phyloP scores from a whole-genome alignment of 1,139 yeast species.

The Sugiyamaella japonica region DNA sequence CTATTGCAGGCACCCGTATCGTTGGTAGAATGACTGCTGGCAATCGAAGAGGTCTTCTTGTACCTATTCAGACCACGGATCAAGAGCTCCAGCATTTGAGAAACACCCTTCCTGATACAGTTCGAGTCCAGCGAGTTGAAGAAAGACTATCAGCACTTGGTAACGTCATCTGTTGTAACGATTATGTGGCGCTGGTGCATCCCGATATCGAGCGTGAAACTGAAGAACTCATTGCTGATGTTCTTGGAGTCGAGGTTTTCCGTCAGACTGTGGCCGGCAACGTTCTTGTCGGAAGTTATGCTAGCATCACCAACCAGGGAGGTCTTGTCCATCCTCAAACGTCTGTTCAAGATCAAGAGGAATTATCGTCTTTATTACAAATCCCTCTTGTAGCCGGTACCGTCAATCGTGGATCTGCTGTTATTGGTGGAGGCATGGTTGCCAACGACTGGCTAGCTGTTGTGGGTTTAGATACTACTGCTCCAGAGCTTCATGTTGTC shows the following conservation, averaged over 20 bases:
- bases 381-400: conserved; percentile 99
- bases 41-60: conserved; percentile 94
- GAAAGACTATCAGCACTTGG: conserved; percentile 97
- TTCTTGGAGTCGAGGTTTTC: conserved; percentile 98
- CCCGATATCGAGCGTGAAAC: conserved; percentile 99
- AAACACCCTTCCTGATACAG: conserved; percentile 95
- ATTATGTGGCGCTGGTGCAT: conserved; percentile 97
- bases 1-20: conserved; percentile 97
- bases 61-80: conserved; percentile 98
- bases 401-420: conserved; percentile 95
- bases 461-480: conserved; percentile 95
- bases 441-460: conserved; percentile 99
- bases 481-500: conserved; percentile 95
- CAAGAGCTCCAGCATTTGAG: conserved; percentile 97
- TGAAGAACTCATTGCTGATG: conserved; percentile 97
- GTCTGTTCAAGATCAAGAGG: conserved; percentile 96
- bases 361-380: conserved; percentile 89
- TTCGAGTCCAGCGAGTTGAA: conserved; percentile 95
- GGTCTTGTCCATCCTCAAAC: conserved; percentile 99
- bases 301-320: conserved; percentile 94
- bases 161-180: conserved; percentile 97
- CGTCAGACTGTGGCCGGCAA: conserved; percentile 99
- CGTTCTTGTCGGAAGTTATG: conserved; percentile 95
- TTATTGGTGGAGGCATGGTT: conserved; percentile 98
- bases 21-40: conserved; percentile 99